These are phyloP conservation scores for Rhododendron ovatum DNA, from an alignment of 148 eudicot species.

Conservation along the genomic window DNA sequence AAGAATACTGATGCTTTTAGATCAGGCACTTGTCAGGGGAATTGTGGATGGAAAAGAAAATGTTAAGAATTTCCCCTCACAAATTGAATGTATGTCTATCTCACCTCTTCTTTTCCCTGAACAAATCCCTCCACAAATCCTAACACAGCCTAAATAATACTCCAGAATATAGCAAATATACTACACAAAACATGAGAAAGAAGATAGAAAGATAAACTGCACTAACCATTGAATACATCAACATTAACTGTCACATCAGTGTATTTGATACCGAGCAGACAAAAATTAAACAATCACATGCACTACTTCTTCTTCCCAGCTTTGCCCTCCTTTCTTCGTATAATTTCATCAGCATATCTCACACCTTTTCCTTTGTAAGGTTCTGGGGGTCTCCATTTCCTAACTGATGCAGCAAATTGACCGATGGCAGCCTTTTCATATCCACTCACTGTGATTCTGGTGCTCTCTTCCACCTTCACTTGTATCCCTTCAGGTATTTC, in stretches of 20 bases:
- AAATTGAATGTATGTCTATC: background rate
- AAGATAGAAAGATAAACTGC: background rate
- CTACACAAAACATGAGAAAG: background rate
- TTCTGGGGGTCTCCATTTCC: constrained; percentile 96
- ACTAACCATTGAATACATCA: background rate
- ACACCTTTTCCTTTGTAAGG: constrained; percentile 98
- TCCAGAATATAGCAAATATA: background rate
- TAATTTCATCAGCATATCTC: constrained; percentile 75
- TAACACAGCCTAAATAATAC: background rate
- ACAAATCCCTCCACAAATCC: background rate
- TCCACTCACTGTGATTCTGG: constrained; percentile 64
- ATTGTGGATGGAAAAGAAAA: background rate
- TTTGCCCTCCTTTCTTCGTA: constrained; percentile 90
- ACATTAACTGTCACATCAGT: background rate
- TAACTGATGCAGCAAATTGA: constrained; percentile 82
- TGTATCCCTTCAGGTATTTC: constrained; percentile 54
- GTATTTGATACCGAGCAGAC: background rate
- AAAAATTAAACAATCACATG: background rate
- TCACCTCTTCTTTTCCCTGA: background rate
- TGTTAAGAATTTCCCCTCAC: background rate
- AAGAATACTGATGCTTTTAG: background rate
- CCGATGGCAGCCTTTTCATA: constrained; percentile 76
- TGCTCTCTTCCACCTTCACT: constrained; percentile 87
- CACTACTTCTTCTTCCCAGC: constrained; percentile 87
- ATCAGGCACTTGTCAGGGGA: background rate